These are phyloP conservation scores for Amphichorda felina DNA, from an alignment of 2,329 filamentous ascomycete species.

Conservation along the genomic window DNA sequence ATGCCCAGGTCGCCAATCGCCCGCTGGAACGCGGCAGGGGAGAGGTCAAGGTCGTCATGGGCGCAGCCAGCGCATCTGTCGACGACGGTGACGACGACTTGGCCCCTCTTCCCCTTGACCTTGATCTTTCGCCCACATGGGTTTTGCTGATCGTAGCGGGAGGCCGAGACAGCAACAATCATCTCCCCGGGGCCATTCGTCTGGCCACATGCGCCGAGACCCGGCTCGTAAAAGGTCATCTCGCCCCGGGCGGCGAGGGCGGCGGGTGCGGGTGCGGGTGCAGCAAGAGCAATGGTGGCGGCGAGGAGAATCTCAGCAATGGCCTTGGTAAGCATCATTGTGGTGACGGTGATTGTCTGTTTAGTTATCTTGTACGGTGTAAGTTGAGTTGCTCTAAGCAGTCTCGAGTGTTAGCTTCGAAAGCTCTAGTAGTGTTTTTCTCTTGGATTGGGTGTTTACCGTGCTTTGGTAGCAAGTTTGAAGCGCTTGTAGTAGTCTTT, in stretches of 20 bases:
- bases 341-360: too few species aligned
- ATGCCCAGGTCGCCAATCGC: conserved; percentile 21
- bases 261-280: not conserved
- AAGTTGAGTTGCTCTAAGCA: too few species aligned
- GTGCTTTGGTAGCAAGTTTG: too few species aligned
- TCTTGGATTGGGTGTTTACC: too few species aligned
- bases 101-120: conserved; percentile 32
- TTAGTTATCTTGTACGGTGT: too few species aligned
- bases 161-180: conserved; percentile 55
- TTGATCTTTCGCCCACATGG: conserved; percentile 54
- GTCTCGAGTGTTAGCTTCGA: too few species aligned
- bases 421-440: too few species aligned
- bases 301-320: too few species aligned
- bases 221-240: conserved; percentile 47
- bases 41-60: conserved; percentile 35
- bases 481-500: too few species aligned
- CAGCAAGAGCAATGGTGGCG: too few species aligned
- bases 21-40: conserved; percentile 29
- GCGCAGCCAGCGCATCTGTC: conserved; percentile 49
- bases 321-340: too few species aligned
- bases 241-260: not conserved
- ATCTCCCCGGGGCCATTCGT: conserved; percentile 39
- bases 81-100: conserved; percentile 52
- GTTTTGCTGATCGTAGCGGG: conserved; percentile 36
- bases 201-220: conserved; percentile 58